phyloP scores from a whole-genome alignment of 148 eudicot species.

The Chenopodium berlandieri region DNA sequence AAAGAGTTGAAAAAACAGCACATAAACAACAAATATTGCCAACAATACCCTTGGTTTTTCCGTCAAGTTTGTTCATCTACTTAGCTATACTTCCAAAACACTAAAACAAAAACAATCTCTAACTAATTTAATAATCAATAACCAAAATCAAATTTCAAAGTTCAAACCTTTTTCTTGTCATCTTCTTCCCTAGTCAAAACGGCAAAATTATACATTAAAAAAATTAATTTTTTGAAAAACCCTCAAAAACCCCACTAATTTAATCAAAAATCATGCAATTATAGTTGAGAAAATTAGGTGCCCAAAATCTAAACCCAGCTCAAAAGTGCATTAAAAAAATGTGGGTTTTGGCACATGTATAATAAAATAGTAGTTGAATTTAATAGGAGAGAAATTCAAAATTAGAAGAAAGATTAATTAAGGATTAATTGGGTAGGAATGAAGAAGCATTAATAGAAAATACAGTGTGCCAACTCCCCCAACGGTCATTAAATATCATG shows the following conservation, averaged over 20 bases:
- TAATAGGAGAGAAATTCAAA: neutral
- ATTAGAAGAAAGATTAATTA: neutral
- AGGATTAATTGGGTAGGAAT: neutral
- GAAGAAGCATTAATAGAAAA: neutral
- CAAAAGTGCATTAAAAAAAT: neutral
- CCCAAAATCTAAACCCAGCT: neutral
- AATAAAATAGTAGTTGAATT: neutral
- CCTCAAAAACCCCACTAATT: neutral
- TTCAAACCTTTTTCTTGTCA: constrained; percentile 41
- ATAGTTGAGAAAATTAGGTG: constrained; percentile 19
- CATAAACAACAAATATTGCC: constrained; percentile 15
- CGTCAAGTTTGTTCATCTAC: constrained; percentile 70
- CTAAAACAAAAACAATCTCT: neutral
- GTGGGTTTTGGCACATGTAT: neutral
- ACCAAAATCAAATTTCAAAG: constrained; percentile 7
- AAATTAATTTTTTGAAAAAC: neutral
- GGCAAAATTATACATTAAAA: neutral
- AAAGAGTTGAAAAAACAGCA: constrained; percentile 12
- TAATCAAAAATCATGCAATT: constrained; percentile 27
- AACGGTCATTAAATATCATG: constrained; percentile 14
- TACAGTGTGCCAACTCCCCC: constrained; percentile 10
- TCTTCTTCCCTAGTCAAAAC: constrained; percentile 16
- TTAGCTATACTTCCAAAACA: constrained; percentile 24
- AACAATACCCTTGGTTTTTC: constrained; percentile 31
- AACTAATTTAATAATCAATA: neutral